These are phyloP conservation scores for Aspergillus ruber DNA, from an alignment of 2,329 filamentous ascomycete genomes.

Conservation along the genomic window DNA sequence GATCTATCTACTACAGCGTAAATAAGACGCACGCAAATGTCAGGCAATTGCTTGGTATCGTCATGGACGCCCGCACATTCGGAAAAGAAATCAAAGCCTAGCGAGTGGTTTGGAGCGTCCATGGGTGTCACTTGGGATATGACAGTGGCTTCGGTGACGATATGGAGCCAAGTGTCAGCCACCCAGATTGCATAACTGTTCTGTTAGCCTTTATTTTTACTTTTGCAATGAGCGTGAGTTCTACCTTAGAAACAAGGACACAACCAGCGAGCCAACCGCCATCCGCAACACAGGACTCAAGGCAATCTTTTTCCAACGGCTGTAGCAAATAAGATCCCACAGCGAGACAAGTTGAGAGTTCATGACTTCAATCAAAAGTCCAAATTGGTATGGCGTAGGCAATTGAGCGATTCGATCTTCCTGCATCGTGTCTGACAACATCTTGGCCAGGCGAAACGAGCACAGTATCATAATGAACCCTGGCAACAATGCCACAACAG, in stretches of 20 bases:
- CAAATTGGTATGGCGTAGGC: neutral
- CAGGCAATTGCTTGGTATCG: neutral
- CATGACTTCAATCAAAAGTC: neutral
- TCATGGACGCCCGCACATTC: neutral
- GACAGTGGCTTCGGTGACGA: neutral
- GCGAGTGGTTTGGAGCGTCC: neutral
- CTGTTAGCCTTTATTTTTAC: neutral
- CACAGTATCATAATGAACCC: neutral
- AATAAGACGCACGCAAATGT: neutral
- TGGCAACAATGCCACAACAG: neutral
- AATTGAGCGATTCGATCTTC: neutral
- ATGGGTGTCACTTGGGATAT: neutral
- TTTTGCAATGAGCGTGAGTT: neutral
- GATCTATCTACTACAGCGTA: neutral
- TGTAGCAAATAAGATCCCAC: neutral
- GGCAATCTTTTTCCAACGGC: neutral
- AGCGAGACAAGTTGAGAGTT: neutral
- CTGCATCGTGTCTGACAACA: neutral
- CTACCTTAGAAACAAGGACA: neutral
- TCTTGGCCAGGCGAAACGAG: neutral
- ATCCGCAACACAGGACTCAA: neutral
- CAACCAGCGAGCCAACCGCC: neutral
- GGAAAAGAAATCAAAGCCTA: neutral
- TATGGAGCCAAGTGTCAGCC: neutral
- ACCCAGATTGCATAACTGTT: neutral